Percentiles rank a stretch among this genome's conserved stretches.
phyloP scores from a whole-genome alignment of 495 filamentous ascomycete species.

The Podospora bellae-mahoneyi region DNA sequence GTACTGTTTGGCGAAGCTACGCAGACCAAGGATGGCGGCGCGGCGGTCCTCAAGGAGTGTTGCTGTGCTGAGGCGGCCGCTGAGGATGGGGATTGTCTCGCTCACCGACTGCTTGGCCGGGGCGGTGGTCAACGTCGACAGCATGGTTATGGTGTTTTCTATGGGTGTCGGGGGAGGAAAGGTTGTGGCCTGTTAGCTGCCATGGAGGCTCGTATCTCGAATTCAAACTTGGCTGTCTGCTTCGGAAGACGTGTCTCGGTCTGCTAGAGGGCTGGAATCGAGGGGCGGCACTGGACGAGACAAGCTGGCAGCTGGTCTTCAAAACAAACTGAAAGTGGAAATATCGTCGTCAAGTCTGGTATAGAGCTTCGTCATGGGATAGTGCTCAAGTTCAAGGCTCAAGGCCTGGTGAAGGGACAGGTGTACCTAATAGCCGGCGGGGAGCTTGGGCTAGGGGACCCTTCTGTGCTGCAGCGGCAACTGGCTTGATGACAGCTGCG shows the following conservation, averaged over 20 bases:
- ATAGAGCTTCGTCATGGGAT: background rate
- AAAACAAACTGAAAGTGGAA: background rate
- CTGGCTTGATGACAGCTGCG: background rate
- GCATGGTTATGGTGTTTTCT: conserved; percentile 56
- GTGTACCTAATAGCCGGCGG: conserved; percentile 4
- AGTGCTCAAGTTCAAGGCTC: background rate
- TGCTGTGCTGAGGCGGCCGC: conserved; percentile 77
- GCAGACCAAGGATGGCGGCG: conserved; percentile 84
- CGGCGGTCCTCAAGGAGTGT: conserved; percentile 92
- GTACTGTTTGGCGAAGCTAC: conserved; percentile 93
- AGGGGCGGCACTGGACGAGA: background rate
- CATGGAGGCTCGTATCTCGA: conserved; percentile 19
- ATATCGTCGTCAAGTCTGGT: background rate
- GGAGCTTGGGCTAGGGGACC: conserved; percentile 1
- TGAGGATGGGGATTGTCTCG: conserved; percentile 86
- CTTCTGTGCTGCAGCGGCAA: background rate
- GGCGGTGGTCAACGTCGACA: conserved; percentile 77
- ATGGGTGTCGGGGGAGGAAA: conserved; percentile 4
- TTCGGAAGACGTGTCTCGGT: conserved; percentile 4
- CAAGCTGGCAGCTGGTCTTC: background rate
- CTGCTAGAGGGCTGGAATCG: background rate
- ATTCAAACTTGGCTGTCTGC: background rate
- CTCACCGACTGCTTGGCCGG: conserved; percentile 94
- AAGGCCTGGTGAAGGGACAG: conserved; percentile 10
- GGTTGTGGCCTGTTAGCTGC: conserved; percentile 14